These are phyloP conservation scores for Clarireedia hainanense DNA, from an alignment of 2,329 filamentous ascomycete species.

Conservation along the genomic window DNA sequence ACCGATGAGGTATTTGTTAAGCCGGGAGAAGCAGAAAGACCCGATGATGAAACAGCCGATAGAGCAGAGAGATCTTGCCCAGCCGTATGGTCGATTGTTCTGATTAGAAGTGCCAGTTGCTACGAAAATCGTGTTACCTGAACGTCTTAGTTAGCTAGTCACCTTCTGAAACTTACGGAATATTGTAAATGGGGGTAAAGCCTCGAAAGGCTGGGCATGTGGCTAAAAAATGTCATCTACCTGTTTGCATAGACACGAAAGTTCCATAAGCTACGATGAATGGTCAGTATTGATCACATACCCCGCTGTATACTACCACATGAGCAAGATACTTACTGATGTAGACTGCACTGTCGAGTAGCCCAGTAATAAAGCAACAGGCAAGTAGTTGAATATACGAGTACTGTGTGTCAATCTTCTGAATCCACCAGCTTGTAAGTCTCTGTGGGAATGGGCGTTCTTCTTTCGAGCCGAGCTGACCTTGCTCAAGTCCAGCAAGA, in stretches of 20 bases:
- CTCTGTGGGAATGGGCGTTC: background rate
- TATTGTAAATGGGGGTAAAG: background rate
- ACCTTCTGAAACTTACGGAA: background rate
- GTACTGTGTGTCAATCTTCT: conserved; percentile 6
- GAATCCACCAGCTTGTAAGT: background rate
- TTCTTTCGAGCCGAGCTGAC: too few species aligned
- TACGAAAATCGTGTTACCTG: conserved; percentile 71
- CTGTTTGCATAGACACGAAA: conserved; percentile 47
- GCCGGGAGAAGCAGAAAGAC: conserved; percentile 60
- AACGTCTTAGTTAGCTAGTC: background rate
- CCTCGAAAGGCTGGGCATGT: background rate
- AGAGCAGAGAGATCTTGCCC: conserved; percentile 63
- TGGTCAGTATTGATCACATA: background rate
- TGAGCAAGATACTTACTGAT: conserved; percentile 2
- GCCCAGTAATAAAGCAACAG: conserved; percentile 69
- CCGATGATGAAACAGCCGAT: conserved; percentile 64
- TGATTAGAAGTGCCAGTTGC: conserved; percentile 61
- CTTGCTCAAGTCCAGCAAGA: too few species aligned
- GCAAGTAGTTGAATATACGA: conserved; percentile 40
- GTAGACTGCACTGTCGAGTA: conserved; percentile 58
- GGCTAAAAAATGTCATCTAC: conserved; percentile 32
- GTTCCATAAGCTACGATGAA: conserved; percentile 8
- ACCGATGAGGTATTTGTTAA: conserved; percentile 48
- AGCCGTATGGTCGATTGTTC: conserved; percentile 42
- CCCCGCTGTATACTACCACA: background rate